Percentiles rank a stretch among this genome's conserved stretches.
phyloP scores from a whole-genome alignment of 495 filamentous ascomycete species.

The Penicillium dipodomyicola region DNA sequence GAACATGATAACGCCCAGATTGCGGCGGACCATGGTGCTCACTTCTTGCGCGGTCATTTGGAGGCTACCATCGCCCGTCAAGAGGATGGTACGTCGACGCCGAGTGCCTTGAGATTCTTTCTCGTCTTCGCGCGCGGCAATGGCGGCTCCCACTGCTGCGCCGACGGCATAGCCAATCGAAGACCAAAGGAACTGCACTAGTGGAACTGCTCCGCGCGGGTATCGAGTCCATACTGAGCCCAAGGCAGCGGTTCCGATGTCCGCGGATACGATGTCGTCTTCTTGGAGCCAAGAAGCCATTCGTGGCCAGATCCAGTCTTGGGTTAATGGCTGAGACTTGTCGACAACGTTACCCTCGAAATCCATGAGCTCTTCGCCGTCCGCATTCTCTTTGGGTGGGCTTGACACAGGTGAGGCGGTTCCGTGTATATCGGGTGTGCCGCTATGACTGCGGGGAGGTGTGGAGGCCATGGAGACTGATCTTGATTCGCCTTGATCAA shows the following conservation, averaged over 20 bases:
- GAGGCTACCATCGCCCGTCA: slow-evolving; percentile 78
- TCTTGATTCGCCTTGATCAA: not conserved
- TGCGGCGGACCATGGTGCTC: slow-evolving; percentile 66
- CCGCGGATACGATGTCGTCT: slow-evolving; percentile 15
- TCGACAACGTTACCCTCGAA: not conserved
- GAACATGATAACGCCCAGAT: slow-evolving; percentile 67
- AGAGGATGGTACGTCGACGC: slow-evolving; percentile 52
- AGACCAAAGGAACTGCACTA: slow-evolving; percentile 15
- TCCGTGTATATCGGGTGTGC: not conserved
- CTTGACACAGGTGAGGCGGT: not conserved
- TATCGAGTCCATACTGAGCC: slow-evolving; percentile 8
- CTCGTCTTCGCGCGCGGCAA: slow-evolving; percentile 12
- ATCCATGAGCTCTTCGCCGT: not conserved
- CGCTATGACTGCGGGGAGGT: not conserved
- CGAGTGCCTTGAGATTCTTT: not conserved
- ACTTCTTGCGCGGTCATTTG: slow-evolving; percentile 76
- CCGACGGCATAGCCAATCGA: slow-evolving; percentile 18
- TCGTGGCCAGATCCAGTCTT: slow-evolving; percentile 13
- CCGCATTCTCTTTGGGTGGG: not conserved
- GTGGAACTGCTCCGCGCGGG: slow-evolving; percentile 5
- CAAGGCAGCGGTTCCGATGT: slow-evolving; percentile 13
- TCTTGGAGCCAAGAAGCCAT: slow-evolving; percentile 17
- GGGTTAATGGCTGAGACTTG: slow-evolving; percentile 7
- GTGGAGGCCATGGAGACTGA: not conserved
- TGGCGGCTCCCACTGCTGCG: slow-evolving; percentile 14